Evolutionary conservation across 208 protist genomes (phyloP), one percentile per base, ranked within the genome.

Genomic region (Porcisia hertigi): DNA sequence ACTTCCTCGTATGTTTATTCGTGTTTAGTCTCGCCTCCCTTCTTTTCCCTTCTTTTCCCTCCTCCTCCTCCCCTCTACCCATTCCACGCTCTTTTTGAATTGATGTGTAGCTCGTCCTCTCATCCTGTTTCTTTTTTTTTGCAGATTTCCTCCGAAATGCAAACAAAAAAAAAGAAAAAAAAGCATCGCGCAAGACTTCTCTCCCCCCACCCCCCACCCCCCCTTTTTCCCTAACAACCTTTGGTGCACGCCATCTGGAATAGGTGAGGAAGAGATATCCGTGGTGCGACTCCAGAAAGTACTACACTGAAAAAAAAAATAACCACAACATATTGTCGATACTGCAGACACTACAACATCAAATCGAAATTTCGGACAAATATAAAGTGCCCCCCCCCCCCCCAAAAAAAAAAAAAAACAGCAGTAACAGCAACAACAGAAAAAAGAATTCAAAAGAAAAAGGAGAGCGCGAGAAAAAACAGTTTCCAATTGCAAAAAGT

Each of bases 1-100:
- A 73, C 77, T 82, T 82, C 53, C 53, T 34, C 16, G 47, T 12
- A 54, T 71, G 14, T 71, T 71, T 71, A 1, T 71, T 43, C 49
- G 16, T 30, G 9, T 36, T 57, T 71, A 55, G 25, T 71, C 20
- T n/a, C 54, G 20, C 54, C 9, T 39, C 25, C 14, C 30, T 41
- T 9, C 25, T 55, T 6, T 57, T 71, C 39, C 47, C 53, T 70
- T 54, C 14, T 3, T 69, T 25, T 14, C 3, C 9, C 14, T 57
- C 12, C 34, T 5, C 7, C 8, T 23, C 7, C 30, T 41, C 18
- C 55, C 18, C 23, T 60, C 23, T 30, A 20, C 6, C 55, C 18
- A 12, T 69, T 53, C 14, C 23, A n/a, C 49, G 18, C 12, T 60
- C 25, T 60, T n/a, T 34, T 69, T 5, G 23, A 11, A 2, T 57